Conservation (phyloP, 495 filamentous ascomycete genomes). For the Trichocladium uniseriatum region DNA sequence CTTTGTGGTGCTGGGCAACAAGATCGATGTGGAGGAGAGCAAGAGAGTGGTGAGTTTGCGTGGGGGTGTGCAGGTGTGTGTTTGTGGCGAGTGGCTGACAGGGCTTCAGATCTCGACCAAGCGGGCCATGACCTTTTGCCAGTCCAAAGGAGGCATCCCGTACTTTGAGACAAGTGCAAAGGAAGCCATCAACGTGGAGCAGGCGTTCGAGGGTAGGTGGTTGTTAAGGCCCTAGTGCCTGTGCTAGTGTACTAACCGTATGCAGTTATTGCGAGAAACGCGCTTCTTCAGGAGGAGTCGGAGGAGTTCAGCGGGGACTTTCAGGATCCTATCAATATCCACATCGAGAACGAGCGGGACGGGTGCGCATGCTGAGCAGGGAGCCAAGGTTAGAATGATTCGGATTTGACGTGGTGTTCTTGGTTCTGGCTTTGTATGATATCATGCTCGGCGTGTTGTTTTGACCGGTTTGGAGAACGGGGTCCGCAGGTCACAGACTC, state of each 20-base stretch:
- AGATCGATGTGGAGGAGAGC: conserved; percentile 97
- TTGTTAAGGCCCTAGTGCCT: background rate
- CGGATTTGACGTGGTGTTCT: conserved; percentile 3
- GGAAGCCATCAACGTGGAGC: conserved; percentile 95
- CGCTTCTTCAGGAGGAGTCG: conserved; percentile 90
- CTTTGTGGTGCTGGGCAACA: conserved; percentile 97
- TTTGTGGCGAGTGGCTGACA: conserved; percentile 8
- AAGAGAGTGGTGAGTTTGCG: conserved; percentile 65
- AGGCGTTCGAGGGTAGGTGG: conserved; percentile 85
- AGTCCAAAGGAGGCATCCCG: conserved; percentile 91
- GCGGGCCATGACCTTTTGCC: conserved; percentile 92
- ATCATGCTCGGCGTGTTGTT: conserved; percentile 18
- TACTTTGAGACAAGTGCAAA: conserved; percentile 99
- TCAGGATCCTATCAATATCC: conserved; percentile 94
- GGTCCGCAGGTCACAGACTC: background rate
- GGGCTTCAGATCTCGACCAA: conserved; percentile 69
- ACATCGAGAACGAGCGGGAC: conserved; percentile 81
- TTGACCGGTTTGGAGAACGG: conserved; percentile 3
- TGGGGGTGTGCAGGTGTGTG: background rate
- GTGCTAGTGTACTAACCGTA: conserved; percentile 12
- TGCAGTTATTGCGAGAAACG: conserved; percentile 91
- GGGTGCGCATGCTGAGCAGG: conserved; percentile 75
- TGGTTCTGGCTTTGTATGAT: conserved; percentile 23
- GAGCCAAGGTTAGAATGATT: background rate
- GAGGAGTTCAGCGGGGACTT: conserved; percentile 90